Evolutionary conservation across 768 basidiomycete genomes (phyloP), one percentile per base, ranked within the genome.

Genomic region (Mycena filopes): DNA sequence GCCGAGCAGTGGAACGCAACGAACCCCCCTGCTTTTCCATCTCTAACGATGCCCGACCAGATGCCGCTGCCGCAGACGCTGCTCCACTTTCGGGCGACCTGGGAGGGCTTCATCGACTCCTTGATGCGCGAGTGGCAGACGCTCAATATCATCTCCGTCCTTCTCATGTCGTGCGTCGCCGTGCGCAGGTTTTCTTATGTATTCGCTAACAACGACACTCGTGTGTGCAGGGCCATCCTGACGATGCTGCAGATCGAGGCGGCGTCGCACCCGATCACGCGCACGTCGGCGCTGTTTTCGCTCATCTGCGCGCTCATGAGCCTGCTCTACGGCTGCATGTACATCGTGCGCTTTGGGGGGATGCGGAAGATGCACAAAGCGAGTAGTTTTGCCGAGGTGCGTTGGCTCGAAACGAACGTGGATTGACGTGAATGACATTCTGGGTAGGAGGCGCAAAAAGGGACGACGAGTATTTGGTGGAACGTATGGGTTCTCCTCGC

Each of bases 401-500:
- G 73, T 68, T 13, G 11, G 9, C 7, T 9, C 20, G n/a, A 20
- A 11, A n/a, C 20, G 20, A n/a, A 12, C 4, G 2, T 21, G 20
- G 49, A 50, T n/a, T 33, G 1, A 33, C 49, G 2, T n/a, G 18
- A n/a, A 50, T 21, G 10, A 20, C 31, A 15, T 43, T 28, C 41
- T 12, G 33, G 6, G 33, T 55, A 89, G 86, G 89, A 90, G 70
- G 85, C 87, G 2, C 82, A 84, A 51, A 75, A 74, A 45, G 66
- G 68, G 2, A 69, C 64, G 15, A 70, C 74, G 0, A 49, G 51
- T 1, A 75, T 79, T 29, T 77, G 70, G 63, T 82, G 90, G 89
- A 91, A 91, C 64, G 86, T 90, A 20, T 90, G 89, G 89, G 84
- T 90, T 1, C 65, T 91, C 21, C 79, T 91, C 29, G 86, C 89